Base-by-base conservation (phyloP, 2,329 filamentous ascomycete species). In the Aspergillus texensis region DNA sequence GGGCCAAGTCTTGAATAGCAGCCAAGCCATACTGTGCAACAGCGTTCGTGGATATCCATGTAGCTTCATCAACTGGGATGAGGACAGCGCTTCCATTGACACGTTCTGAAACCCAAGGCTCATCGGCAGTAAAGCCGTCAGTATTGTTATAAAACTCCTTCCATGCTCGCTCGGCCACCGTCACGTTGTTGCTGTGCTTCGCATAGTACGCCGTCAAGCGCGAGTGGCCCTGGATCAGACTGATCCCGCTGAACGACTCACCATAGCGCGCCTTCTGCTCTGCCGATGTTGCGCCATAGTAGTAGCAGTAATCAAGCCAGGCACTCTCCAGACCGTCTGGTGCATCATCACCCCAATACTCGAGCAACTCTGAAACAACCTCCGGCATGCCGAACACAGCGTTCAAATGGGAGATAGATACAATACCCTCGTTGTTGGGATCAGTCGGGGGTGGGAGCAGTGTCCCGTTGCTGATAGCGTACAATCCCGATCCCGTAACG, bases 261-360 rank as follows among this genome's bases (percentile, higher is more conserved):
- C 86, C 86, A 65, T 88, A 89, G 0, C 85, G 80, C 1, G 81
- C 79, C 2, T 69, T 72, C 71, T 89, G 86, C 73, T 87, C 84
- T 0, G 75, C 80, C 0, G 74, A 72, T 0, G 78, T 69, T 0
- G 84, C 86, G 10, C 79, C 78, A 68, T 86, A 89, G 73, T 86
- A 87, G 70, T 83, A 84, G 69, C 85, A 86, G 74, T 89, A 89
- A 57, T 88, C 86, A 1, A 88, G 74, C 82, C 85, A 89, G 0
- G 82, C 84, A 8, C 82, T 72, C 56, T 83, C 78, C 70, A 89
- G 88, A 0, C 80, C 81, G 10, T 77, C 68, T 0, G 85, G 84
- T 0, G 81, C 65, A 2, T 82, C 79, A 1, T 79, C 76, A 2
- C 78, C 81, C 16, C 79, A 81, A 68, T 84, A 82, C 53, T 85